A percentile compares a stretch with the other conserved stretches of the same genome.
These are phyloP conservation scores for Triangularia verruculosa DNA, from an alignment of 2,329 filamentous ascomycete species.

Conservation along the genomic window DNA sequence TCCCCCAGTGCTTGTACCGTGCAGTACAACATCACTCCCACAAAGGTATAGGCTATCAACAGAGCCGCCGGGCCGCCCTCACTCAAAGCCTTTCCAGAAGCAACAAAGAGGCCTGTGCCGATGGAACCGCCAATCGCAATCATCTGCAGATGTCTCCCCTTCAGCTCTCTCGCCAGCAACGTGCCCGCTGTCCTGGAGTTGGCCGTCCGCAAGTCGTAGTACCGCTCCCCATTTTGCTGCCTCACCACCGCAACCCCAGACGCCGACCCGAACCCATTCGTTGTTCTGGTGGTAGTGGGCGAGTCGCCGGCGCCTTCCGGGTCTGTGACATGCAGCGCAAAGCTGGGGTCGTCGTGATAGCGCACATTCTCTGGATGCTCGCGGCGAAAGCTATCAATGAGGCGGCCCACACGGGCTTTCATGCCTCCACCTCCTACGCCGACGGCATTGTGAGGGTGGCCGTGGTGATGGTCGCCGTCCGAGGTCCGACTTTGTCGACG, in stretches of 20 bases:
- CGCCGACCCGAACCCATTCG: neutral
- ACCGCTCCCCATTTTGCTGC: conserved; percentile 21
- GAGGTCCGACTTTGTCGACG: conserved; percentile 7
- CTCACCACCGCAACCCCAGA: conserved; percentile 11
- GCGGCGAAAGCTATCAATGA: conserved; percentile 30
- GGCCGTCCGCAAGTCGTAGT: conserved; percentile 27
- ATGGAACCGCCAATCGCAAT: conserved; percentile 79
- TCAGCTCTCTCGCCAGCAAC: conserved; percentile 38
- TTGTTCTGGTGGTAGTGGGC: neutral
- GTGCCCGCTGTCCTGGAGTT: conserved; percentile 26
- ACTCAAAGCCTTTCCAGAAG: conserved; percentile 70
- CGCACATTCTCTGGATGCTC: conserved; percentile 15
- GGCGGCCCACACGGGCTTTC: conserved; percentile 13
- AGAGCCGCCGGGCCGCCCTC: conserved; percentile 75
- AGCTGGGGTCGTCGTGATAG: conserved; percentile 7
- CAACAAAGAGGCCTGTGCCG: conserved; percentile 86
- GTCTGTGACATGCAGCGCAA: conserved; percentile 6
- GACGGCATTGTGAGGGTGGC: neutral
- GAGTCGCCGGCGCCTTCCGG: neutral
- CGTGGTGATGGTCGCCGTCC: neutral
- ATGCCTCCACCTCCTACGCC: conserved; percentile 2
- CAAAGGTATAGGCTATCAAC: conserved; percentile 70
- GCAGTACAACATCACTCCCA: conserved; percentile 85
- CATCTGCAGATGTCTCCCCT: conserved; percentile 75
- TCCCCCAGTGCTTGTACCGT: conserved; percentile 59